Evolutionary conservation across 2,329 filamentous ascomycete species (phyloP), one percentile per base, ranked within the genome.

Genomic region (Periconia digitata): DNA sequence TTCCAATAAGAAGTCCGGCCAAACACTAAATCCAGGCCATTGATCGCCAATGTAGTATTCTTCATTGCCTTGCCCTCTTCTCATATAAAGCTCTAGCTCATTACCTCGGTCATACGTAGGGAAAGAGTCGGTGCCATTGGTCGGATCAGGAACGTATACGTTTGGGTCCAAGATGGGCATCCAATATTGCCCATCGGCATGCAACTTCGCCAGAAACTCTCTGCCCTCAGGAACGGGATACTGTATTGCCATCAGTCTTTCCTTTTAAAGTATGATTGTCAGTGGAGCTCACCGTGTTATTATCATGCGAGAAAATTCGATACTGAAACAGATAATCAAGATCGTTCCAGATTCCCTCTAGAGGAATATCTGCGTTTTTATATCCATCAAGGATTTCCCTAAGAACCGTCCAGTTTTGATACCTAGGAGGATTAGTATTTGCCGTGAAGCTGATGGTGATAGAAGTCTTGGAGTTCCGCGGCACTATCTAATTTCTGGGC

Each of bases 81-180:
- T 73, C 42, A 81, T 63, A 57, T 75, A 81, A 10, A 75, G 65
- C 43, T 71, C 67, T 2, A 71, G 63, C 20, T 67, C 69, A 34
- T 73, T 69, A 12, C 77, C 79, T 34, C 74, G 64, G 13, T 72
- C 69, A 53, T 77, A 81, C 3, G 73, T 69, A 8, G 66, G 63
- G 54, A 80, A 78, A 1, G 56, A 49, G 39, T 89, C 86, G 23
- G 74, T 80, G 2, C 75, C 73, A 59, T 89, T 85, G 13, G 81
- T 73, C 0, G 84, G 84, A 56, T 88, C 85, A 0, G 86, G 86
- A 18, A 80, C 78, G 62, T 89, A 90, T 45, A 86, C 85, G 32
- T 74, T 79, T 8, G 76, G 72, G 56, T 83, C 80, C 3, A 83
- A 73, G 44, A 83, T 83, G 0, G 80, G 79, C n/a, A 82, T 70